phyloP scores from a whole-genome alignment of 169 alveolate genomes.

The Plasmodium ovale region DNA sequence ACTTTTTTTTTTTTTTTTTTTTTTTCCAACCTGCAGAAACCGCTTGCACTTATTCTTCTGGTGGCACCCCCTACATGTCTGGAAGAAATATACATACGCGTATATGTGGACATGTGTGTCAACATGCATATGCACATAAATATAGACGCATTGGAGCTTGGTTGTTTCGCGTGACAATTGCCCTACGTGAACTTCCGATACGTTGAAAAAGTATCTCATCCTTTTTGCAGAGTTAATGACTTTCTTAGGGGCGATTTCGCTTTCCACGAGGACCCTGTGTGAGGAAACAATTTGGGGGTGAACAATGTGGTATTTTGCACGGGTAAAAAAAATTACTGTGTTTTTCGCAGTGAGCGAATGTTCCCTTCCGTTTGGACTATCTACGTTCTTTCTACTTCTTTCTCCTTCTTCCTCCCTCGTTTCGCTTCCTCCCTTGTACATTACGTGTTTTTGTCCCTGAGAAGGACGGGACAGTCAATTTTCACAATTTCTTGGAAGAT shows the following conservation, averaged over 20 bases:
- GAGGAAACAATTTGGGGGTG: background rate
- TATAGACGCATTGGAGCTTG: too few relatives aligned
- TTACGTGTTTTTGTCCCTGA: constrained; percentile 57
- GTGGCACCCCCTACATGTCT: constrained; percentile 54
- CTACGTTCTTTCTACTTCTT: too few relatives aligned
- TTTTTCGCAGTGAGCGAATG: too few relatives aligned
- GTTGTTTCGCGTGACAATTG: too few relatives aligned
- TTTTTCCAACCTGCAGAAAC: constrained; percentile 31
- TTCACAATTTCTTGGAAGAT: constrained; percentile 45
- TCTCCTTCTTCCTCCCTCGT: background rate
- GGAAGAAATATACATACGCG: background rate
- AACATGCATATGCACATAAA: background rate
- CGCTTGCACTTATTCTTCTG: constrained; percentile 65
- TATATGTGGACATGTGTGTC: background rate
- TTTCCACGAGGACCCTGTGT: constrained; percentile 22
- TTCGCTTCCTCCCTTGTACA: background rate
- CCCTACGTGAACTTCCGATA: constrained; percentile 64
- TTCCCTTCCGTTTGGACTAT: too few relatives aligned
- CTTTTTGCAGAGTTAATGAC: constrained; percentile 60
- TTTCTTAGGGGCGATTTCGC: constrained; percentile 64
- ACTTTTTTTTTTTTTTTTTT: background rate
- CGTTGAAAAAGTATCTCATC: constrained; percentile 67
- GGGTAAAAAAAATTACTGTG: background rate
- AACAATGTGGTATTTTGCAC: background rate
- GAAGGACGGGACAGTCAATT: constrained; percentile 42